Conservation (phyloP, 2,329 filamentous ascomycete species). For the Ophiostoma triangulosporum region DNA sequence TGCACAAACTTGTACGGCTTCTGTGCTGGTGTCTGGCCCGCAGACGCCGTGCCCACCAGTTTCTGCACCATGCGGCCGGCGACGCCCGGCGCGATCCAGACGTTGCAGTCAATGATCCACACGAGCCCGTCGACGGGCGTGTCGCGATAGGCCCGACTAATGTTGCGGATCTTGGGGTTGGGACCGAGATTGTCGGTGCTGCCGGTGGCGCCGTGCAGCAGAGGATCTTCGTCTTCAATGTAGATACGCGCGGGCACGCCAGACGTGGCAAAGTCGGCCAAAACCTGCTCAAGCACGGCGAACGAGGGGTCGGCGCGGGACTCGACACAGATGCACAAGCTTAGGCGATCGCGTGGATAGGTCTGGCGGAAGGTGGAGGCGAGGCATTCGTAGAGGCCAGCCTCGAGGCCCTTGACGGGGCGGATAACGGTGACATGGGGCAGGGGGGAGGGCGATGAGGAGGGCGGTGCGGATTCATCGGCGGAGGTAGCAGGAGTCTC, state of each 20-base stretch:
- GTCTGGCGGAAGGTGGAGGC: conserved; percentile 71
- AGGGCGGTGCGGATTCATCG: background rate
- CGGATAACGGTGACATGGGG: conserved; percentile 85
- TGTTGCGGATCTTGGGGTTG: conserved; percentile 97
- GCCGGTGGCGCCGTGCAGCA: conserved; percentile 28
- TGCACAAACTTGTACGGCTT: conserved; percentile 84
- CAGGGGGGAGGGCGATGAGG: conserved; percentile 14
- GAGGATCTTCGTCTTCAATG: conserved; percentile 12
- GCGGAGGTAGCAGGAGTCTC: conserved; percentile 23
- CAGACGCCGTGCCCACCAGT: conserved; percentile 53
- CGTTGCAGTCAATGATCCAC: conserved; percentile 93
- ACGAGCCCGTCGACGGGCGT: conserved; percentile 83
- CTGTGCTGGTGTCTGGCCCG: no score
- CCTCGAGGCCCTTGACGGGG: conserved; percentile 85
- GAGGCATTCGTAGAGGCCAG: conserved; percentile 82
- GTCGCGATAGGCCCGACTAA: conserved; percentile 84
- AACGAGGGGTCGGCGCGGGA: conserved; percentile 63
- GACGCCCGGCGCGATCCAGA: conserved; percentile 74
- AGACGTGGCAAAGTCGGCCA: conserved; percentile 65
- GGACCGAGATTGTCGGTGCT: conserved; percentile 57
- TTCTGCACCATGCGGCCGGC: conserved; percentile 81
- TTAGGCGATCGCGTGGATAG: conserved; percentile 65
- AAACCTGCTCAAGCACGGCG: conserved; percentile 54
- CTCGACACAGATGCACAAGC: conserved; percentile 71
- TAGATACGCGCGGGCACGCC: conserved; percentile 49